Conservation (phyloP, 257 asterid species). For the Ajuga chamaepitys region DNA sequence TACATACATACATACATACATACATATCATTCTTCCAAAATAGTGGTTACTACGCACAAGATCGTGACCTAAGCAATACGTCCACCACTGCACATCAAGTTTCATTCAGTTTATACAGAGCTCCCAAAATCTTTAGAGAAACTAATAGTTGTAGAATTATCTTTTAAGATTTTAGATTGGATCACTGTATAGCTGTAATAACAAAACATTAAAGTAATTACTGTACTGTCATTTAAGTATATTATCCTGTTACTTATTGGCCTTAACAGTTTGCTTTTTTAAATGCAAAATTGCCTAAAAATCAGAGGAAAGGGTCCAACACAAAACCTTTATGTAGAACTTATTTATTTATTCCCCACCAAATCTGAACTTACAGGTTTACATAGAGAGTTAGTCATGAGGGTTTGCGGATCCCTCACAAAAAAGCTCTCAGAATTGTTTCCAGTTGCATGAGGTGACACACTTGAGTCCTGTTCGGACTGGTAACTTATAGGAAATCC, state of each 20-base stretch:
- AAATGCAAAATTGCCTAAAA: neutral
- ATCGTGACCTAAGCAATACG: neutral
- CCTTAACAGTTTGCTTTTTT: neutral
- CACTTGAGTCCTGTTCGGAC: conserved; percentile 24
- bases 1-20: no score
- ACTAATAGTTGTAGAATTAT: neutral
- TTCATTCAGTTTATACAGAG: neutral
- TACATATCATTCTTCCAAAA: neutral
- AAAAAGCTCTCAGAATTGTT: conserved; percentile 71
- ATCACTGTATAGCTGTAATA: neutral
- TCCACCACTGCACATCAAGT: neutral
- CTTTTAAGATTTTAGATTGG: neutral
- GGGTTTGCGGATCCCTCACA: conserved; percentile 61
- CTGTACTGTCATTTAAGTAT: neutral
- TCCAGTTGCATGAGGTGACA: conserved; percentile 21
- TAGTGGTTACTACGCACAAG: neutral
- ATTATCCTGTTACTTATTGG: neutral
- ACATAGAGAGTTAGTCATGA: conserved; percentile 32
- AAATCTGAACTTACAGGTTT: conserved; percentile 38
- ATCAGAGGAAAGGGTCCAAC: neutral
- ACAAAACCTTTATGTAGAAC: neutral
- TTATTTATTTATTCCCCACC: conserved; percentile 34
- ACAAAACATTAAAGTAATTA: neutral
- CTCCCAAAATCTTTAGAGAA: neutral
- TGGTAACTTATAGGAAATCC: conserved; percentile 29